Conservation (phyloP, 495 filamentous ascomycete genomes). For the Cercophora sp. region DNA sequence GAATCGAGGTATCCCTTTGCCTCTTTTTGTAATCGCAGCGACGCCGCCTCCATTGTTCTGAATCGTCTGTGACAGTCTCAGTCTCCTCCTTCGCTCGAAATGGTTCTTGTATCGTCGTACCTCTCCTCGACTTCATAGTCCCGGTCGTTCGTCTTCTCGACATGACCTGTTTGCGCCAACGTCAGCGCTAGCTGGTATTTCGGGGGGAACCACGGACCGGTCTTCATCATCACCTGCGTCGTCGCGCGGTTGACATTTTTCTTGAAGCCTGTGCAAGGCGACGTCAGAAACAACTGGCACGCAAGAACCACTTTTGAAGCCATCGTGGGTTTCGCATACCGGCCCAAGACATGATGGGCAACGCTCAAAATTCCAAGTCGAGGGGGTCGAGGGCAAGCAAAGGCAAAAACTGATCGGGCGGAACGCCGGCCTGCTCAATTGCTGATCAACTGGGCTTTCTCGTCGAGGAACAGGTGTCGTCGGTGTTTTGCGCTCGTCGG, state of each 20-base stretch:
- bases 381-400: too few species aligned
- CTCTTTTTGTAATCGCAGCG: slow-evolving; percentile 89
- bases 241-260: slow-evolving; percentile 98
- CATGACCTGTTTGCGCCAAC: slow-evolving; percentile 63
- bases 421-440: too few species aligned
- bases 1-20: slow-evolving; percentile 97
- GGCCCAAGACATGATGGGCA: slow-evolving; percentile 57
- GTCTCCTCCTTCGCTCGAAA: background rate
- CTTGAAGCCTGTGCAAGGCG: slow-evolving; percentile 72
- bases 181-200: background rate
- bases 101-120: slow-evolving; percentile 37
- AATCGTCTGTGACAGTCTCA: slow-evolving; percentile 60
- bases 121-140: slow-evolving; percentile 98
- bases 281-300: background rate
- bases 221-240: slow-evolving; percentile 99
- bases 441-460: too few species aligned
- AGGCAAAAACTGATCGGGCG: too few species aligned
- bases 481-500: too few species aligned
- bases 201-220: slow-evolving; percentile 48
- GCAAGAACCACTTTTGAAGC: too few species aligned
- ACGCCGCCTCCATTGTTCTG: slow-evolving; percentile 92
- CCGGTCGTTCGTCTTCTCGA: slow-evolving; percentile 95
- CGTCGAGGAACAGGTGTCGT: too few species aligned
- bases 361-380: too few species aligned
- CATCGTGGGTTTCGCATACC: slow-evolving; percentile 38